Evolutionary conservation across 306 rosid genomes (phyloP).

Genomic region (Echinosophora koreensis): DNA sequence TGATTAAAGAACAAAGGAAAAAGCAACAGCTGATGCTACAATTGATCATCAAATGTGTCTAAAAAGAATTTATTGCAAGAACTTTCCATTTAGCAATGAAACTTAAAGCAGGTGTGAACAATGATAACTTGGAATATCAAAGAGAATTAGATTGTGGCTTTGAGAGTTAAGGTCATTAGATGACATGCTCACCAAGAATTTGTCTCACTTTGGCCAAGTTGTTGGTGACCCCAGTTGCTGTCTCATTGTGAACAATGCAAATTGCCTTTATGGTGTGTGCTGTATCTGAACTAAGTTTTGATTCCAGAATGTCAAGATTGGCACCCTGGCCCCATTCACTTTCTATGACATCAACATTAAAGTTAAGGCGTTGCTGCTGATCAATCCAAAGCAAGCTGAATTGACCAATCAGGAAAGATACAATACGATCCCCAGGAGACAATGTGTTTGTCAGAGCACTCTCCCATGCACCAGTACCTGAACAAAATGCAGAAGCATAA

Average conservation of each 20-base stretch:
- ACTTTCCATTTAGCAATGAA: background rate
- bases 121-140: background rate
- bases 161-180: background rate
- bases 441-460: slow-evolving; percentile 97
- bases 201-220: slow-evolving; percentile 80
- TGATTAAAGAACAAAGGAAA: background rate
- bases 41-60: background rate
- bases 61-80: background rate
- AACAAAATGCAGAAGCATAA: slow-evolving; percentile 40
- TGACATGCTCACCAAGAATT: slow-evolving; percentile 73
- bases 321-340: slow-evolving; percentile 99
- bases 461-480: slow-evolving; percentile 99
- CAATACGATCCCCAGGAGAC: slow-evolving; percentile 91
- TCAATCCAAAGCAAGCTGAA: slow-evolving; percentile 99
- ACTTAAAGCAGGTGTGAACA: background rate
- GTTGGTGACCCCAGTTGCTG: slow-evolving; percentile 97
- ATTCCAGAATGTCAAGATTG: slow-evolving; percentile 81
- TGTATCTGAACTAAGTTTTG: slow-evolving; percentile 81
- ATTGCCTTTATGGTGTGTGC: slow-evolving; percentile 88
- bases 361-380: slow-evolving; percentile 97
- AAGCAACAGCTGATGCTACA: background rate
- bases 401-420: slow-evolving; percentile 97
- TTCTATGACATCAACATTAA: slow-evolving; percentile 90
- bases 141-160: background rate
- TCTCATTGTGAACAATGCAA: slow-evolving; percentile 98